Base-by-base conservation (phyloP, 768 basidiomycete species). In the Cystofilobasidium ferigula region DNA sequence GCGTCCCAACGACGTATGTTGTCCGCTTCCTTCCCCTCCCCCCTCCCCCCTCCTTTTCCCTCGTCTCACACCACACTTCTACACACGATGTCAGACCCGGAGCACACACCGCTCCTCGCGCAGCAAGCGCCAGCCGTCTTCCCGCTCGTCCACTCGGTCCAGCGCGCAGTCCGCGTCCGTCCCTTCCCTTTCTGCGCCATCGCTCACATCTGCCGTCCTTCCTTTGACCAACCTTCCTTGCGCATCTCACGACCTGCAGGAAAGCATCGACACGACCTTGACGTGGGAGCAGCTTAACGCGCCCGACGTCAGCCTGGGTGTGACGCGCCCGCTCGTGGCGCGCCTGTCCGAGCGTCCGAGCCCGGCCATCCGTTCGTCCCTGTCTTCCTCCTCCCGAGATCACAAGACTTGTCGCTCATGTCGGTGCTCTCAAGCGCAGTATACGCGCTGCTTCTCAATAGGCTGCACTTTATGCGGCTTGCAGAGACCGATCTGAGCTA, bases 291-390 rank as follows among this genome's bases (percentile, higher is more conserved):
- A 67, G 60, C 59, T 64, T 6, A 47, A 43, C 2, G 63, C 56
- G 10, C 43, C 87, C 9, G 89, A 90, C 72, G 82, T 91, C 76
- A 87, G 88, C 72, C 88, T 88, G 69, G 80, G 84, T 24, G 79
- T 90, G 59, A 83, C 90, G 24, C 83, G 87, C 9, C 89, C 89
- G 0, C 74, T 89, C 36, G 85, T 89, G 5, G 75, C 81, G 72
- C 88, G 57, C 73, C 90, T 89, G 81, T 86, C 88, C 8, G 80
- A 81, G 63, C 80, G 88, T 57, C 80, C 83, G 63, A 89, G 89
- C 73, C 80, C 87, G 77, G 83, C 87, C 14, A 79, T 73, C 48
- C 57, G 67, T 65, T 3, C n/a, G 62, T 47, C 35, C 12, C 48
- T 42, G 26, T 2, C 24, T 13, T 47, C 61, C 10, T 22, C 13